phyloP scores from a whole-genome alignment of 257 asterid genomes.

The Solanum dulcamara region DNA sequence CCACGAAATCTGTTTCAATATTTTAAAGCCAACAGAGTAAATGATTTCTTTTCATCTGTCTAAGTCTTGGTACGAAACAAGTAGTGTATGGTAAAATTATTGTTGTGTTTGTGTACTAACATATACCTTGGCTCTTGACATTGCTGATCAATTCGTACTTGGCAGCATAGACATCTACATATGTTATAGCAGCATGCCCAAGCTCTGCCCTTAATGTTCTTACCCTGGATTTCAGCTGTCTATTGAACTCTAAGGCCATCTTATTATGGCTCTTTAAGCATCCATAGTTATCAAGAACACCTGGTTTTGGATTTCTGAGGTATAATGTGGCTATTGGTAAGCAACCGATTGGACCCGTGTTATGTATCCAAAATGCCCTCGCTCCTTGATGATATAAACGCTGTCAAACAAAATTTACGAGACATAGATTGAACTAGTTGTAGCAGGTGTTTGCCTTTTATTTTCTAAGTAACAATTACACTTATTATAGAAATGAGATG shows the following conservation, averaged over 20 bases:
- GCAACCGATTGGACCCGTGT: conserved; percentile 77
- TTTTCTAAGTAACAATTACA: background rate
- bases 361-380: conserved; percentile 59
- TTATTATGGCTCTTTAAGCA: conserved; percentile 47
- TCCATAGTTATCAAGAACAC: conserved; percentile 44
- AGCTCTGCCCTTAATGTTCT: conserved; percentile 29
- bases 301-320: conserved; percentile 24
- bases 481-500: background rate
- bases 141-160: conserved; percentile 49
- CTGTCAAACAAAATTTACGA: conserved; percentile 10
- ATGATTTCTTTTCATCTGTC: background rate
- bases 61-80: background rate
- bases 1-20: conserved; percentile 43
- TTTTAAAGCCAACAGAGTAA: background rate
- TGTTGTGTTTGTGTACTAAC: background rate
- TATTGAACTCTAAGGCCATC: conserved; percentile 39
- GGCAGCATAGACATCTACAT: conserved; percentile 55
- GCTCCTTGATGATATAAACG: conserved; percentile 43
- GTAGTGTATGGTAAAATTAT: background rate
- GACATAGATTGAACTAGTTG: background rate
- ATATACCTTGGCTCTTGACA: conserved; percentile 35
- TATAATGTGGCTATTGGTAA: conserved; percentile 18
- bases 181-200: conserved; percentile 30
- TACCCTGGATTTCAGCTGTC: conserved; percentile 25
- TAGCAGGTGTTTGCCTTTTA: background rate